These are phyloP conservation scores for Mortierella sp. DNA, from an alignment of 371 early-diverging fungal species.

Conservation along the genomic window DNA sequence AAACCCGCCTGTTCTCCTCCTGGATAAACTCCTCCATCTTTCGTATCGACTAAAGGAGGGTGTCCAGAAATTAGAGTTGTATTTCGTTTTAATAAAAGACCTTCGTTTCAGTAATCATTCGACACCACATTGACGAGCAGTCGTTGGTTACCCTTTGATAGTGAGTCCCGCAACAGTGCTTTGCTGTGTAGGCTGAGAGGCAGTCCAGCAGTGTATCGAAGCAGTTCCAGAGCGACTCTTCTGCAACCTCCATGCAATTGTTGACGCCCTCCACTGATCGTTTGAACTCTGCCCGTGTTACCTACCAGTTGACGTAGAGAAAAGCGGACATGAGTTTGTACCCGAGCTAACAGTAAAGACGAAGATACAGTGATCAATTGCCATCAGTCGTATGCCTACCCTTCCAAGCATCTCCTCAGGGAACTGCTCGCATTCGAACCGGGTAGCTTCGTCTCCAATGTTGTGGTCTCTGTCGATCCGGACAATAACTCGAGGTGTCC, in stretches of 20 bases:
- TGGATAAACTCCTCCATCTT: constrained; percentile 44
- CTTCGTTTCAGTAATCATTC: no score
- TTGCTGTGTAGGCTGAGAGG: constrained; percentile 55
- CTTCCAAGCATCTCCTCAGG: constrained; percentile 50
- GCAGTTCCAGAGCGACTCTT: constrained; percentile 45
- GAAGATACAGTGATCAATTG: neutral
- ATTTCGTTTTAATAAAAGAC: neutral
- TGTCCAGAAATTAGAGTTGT: neutral
- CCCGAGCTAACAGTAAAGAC: neutral
- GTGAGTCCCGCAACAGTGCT: constrained; percentile 54
- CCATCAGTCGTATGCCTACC: constrained; percentile 14
- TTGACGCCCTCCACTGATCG: constrained; percentile 49
- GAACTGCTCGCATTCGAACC: constrained; percentile 50
- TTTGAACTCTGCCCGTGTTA: constrained; percentile 45
- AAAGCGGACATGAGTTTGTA: neutral
- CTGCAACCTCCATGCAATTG: constrained; percentile 45
- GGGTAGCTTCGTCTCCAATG: constrained; percentile 40
- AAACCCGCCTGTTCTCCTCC: constrained; percentile 37
- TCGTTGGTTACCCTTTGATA: constrained; percentile 36
- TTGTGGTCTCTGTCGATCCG: constrained; percentile 53
- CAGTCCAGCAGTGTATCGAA: constrained; percentile 52
- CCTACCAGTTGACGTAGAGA: constrained; percentile 11
- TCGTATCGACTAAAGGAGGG: constrained; percentile 26
- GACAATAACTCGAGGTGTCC: constrained; percentile 40
- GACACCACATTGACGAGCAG: no score